Evolutionary conservation across 2,329 filamentous ascomycete genomes (phyloP), one percentile per base, ranked within the genome.

Genomic region (Ophiostoma novo-ulmi): DNA sequence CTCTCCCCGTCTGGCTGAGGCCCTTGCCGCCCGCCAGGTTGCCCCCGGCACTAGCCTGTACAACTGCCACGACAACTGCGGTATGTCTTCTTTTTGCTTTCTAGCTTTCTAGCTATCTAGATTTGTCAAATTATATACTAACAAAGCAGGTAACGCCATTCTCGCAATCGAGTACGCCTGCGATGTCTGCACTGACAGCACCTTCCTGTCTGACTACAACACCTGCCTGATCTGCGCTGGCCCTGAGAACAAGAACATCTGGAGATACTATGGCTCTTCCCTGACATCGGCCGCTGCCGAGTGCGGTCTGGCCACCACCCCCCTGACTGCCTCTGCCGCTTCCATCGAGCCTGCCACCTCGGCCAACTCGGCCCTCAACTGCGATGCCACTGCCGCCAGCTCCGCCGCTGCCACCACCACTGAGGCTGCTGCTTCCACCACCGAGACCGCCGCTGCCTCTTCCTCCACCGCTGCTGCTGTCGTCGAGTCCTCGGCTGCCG

Each of bases 1-100:
- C 58, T 63, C 58, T 10, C 58, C 58, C 58, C 58, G 58, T 20
- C 58, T 63, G 26, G 58, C 58, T 5, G 58, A 63, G 58, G 58
- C 58, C 26, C 58, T 48, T 10, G n/a, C 20, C 20, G 22, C 71
- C 35, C 68, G 61, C 48, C 17, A 5, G 6, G 44, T 71, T 10
- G 65, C 14, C 31, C 78, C 78, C 10, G 81, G 81, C 38, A 79
- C 78, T 13, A 78, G 80, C 1, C 70, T 75, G 0, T 82, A 81
- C 75, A 80, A 82, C 72, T 82, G 81, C 74, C 81, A 82, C 71
- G 79, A 81, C 71, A 81, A 81, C 73, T 82, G 81, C 75, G 81
- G 81, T 81, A 74, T 58, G 78, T 75, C 58, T 13, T 31, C 13
- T 13, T 44, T 44, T 14, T 3, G 26, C n/a, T 5, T 20, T 39